phyloP scores from a whole-genome alignment of 345 rosid genomes.

The Pugionium cornutum region DNA sequence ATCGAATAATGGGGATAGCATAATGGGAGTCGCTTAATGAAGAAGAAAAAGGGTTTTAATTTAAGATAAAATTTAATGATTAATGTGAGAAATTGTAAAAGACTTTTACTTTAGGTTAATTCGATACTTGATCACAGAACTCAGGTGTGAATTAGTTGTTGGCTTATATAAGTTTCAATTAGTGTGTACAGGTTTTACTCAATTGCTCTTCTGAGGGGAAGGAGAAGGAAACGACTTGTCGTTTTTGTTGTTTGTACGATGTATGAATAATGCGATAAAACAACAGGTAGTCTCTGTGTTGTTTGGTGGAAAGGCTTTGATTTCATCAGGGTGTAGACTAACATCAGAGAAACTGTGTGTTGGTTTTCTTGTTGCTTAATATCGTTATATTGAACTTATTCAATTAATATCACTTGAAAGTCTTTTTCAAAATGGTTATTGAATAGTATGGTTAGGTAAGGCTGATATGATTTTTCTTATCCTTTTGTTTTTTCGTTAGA shows the following conservation, averaged over 20 bases:
- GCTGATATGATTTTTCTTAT: conserved; percentile 5
- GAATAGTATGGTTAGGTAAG: neutral
- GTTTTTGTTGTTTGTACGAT: conserved; percentile 17
- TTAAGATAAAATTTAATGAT: conserved; percentile 21
- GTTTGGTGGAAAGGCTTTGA: neutral
- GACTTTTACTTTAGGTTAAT: conserved; percentile 22
- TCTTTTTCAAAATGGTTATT: neutral
- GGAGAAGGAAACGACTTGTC: conserved; percentile 28
- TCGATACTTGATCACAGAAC: conserved; percentile 23
- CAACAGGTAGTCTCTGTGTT: conserved; percentile 26
- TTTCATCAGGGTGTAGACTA: conserved; percentile 2
- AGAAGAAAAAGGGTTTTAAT: conserved; percentile 15
- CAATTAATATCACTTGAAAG: neutral
- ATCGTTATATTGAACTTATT: conserved; percentile 11
- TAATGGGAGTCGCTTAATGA: conserved; percentile 68
- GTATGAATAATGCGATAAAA: conserved; percentile 7
- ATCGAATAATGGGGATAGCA: conserved; percentile 61
- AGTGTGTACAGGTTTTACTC: conserved; percentile 22
- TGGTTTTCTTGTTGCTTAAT: conserved; percentile 12
- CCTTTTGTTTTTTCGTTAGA: neutral
- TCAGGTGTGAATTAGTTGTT: neutral
- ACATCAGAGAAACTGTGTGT: conserved; percentile 2
- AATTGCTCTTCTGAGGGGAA: conserved; percentile 3
- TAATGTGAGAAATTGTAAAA: neutral
- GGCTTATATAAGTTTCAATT: neutral